Evolutionary conservation across 106 monocot genomes (phyloP).

Genomic region (Allium sativum): DNA sequence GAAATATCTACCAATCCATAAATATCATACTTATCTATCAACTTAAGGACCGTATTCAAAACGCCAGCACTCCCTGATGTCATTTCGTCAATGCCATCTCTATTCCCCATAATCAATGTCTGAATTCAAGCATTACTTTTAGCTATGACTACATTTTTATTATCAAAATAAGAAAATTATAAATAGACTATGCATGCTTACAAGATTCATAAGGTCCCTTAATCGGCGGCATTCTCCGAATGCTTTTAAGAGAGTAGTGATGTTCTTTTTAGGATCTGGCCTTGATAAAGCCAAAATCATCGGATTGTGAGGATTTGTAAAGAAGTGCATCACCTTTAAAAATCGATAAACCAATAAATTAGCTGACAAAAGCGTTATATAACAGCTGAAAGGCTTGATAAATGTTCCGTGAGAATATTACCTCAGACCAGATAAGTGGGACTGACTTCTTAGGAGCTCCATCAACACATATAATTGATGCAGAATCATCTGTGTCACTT

Average conservation of each 20-base stretch:
- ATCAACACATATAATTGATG: too few relatives aligned
- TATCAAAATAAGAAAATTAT: background rate
- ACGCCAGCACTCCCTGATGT: slow-evolving; percentile 54
- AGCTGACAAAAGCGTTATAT: too few relatives aligned
- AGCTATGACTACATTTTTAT: background rate
- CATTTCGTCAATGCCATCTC: slow-evolving; percentile 81
- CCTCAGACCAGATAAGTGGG: too few relatives aligned
- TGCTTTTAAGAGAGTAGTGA: slow-evolving; percentile 48
- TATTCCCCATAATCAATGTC: slow-evolving; percentile 85
- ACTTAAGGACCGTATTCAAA: slow-evolving; percentile 62
- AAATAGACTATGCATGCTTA: slow-evolving; percentile 12
- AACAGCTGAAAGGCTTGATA: too few relatives aligned
- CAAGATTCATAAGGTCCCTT: slow-evolving; percentile 73
- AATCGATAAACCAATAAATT: background rate
- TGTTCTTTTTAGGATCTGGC: slow-evolving; percentile 31
- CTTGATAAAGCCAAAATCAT: slow-evolving; percentile 73
- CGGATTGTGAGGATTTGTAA: slow-evolving; percentile 84
- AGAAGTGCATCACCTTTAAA: slow-evolving; percentile 51
- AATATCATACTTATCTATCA: slow-evolving; percentile 80
- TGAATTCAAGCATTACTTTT: slow-evolving; percentile 7
- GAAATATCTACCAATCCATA: slow-evolving; percentile 65
- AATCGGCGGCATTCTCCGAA: slow-evolving; percentile 74
- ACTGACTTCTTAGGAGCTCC: too few relatives aligned
- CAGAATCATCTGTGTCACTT: too few relatives aligned
- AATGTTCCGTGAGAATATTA: too few relatives aligned